These are phyloP conservation scores for Lathyrus oleraceus DNA, from an alignment of 306 rosid genomes.

Conservation along the genomic window DNA sequence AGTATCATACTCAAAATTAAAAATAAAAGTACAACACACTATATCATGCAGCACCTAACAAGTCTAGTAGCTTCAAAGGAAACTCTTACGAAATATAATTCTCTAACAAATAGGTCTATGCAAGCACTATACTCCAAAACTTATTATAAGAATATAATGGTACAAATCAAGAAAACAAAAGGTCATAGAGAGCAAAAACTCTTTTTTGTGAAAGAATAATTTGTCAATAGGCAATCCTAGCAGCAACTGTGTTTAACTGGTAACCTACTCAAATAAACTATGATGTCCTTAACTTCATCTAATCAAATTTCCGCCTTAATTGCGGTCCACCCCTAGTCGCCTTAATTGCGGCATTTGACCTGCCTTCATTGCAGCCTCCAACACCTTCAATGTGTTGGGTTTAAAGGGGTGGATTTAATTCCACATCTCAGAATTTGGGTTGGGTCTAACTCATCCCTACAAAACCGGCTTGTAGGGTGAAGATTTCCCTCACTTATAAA, in stretches of 20 bases:
- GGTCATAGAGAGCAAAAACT: slow-evolving; percentile 1
- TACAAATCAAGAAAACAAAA: slow-evolving; percentile 6
- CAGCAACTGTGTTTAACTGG: background rate
- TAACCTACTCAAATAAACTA: slow-evolving; percentile 16
- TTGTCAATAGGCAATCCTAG: slow-evolving; percentile 1
- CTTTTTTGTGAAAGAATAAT: slow-evolving; percentile 6
- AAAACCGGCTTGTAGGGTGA: no score
- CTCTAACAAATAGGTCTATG: slow-evolving; percentile 11
- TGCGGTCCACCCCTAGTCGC: no score
- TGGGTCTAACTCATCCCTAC: no score
- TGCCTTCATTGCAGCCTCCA: no score
- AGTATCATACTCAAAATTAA: slow-evolving; percentile 18
- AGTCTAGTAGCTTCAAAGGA: slow-evolving; percentile 17
- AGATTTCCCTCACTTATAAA: no score
- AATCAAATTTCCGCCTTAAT: no score
- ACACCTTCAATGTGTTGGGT: no score
- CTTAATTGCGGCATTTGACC: no score
- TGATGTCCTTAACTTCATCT: slow-evolving; percentile 30
- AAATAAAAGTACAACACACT: background rate
- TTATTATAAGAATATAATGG: slow-evolving; percentile 19
- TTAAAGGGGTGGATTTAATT: no score
- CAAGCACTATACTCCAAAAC: slow-evolving; percentile 23
- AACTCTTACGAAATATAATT: slow-evolving; percentile 5
- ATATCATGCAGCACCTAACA: slow-evolving; percentile 6
- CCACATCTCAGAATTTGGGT: no score